Percentiles rank a stretch among this genome's conserved stretches.
Evolutionary conservation across 306 rosid genomes (phyloP).

Genomic region (Sophora flavescens): DNA sequence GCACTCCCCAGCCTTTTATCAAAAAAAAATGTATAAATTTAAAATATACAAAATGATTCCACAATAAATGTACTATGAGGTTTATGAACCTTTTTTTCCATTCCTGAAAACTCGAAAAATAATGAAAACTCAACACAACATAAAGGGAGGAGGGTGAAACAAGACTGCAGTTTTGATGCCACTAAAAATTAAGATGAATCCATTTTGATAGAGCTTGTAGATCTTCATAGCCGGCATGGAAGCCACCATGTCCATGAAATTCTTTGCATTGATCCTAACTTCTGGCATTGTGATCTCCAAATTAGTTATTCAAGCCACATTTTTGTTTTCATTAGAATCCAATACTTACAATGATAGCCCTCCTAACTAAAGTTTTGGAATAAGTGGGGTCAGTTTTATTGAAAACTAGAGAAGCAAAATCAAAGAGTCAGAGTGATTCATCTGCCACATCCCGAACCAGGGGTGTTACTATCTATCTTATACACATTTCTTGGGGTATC

Average conservation of each 20-base stretch:
- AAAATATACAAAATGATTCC: no score
- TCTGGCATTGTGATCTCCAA: slow-evolving; percentile 76
- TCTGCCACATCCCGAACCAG: slow-evolving; percentile 96
- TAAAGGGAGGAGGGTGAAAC: no score
- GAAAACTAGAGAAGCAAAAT: slow-evolving; percentile 83
- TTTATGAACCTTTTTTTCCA: slow-evolving; percentile 16
- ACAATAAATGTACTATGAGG: no score
- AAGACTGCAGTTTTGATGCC: neutral
- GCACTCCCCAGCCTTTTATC: no score
- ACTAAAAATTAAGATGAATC: slow-evolving; percentile 57
- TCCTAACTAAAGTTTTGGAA: slow-evolving; percentile 64
- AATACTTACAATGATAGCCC: slow-evolving; percentile 72
- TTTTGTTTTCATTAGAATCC: neutral
- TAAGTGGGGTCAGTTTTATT: slow-evolving; percentile 76
- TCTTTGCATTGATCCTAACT: slow-evolving; percentile 92
- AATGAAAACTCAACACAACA: no score
- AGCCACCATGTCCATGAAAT: slow-evolving; percentile 99
- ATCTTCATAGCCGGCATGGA: slow-evolving; percentile 95
- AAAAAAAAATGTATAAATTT: neutral
- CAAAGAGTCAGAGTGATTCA: slow-evolving; percentile 95
- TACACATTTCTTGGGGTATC: slow-evolving; percentile 83
- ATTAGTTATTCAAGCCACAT: no score
- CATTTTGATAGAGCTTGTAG: slow-evolving; percentile 79
- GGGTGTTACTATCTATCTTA: slow-evolving; percentile 72
- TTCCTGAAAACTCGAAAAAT: no score